Base-by-base conservation (phyloP, 257 asterid species). In the Lycium ferocissimum region DNA sequence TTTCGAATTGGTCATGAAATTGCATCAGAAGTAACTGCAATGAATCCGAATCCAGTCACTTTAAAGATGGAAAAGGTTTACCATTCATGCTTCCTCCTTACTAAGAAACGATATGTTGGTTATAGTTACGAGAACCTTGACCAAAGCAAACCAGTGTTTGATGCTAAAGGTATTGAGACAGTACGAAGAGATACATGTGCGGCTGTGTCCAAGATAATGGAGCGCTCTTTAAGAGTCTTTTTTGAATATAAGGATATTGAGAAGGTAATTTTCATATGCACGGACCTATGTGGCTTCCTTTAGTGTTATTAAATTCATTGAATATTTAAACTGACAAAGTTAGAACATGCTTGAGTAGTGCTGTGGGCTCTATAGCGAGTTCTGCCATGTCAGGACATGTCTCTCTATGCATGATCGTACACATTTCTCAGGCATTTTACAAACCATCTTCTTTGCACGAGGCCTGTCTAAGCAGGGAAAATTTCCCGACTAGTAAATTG, bases 141-240 rank as follows among this genome's bases (percentile, higher is more conserved):
- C 67, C 99, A 96, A 91, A 89, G 84, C 86, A 89, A 88, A 80
- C 98, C 99, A 49, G 89, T 81, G 79, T 96, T 96, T 89, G 98
- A 96, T 90, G 99, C 99, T 70, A 96, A 96, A 91, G 99, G 99
- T 57, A 94, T 93, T 72, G 99, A 96, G 93, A 96, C 98, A 9
- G 94, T 96, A 67, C 92, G 99, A 62, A 92, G 99, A 86, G 99
- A 96, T 89, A 93, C 98, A n/a, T 96, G 99, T 88, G 92, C 69
- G 67, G 99, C 97, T 87, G 99, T 94, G 84, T 90, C 98, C 89
- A 94, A 96, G 90, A 91, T 92, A 81, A 87, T 96, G 98, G 99
- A 96, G 90, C 92, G 89, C 90, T 92, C 99, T 59, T 82, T 96
- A 69, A 93, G 93, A 92, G 86, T 91, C 85, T 96, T 88, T 87